Evolutionary conservation across 148 eudicot genomes (phyloP).

Genomic region (Rhododendron griersonianum): DNA sequence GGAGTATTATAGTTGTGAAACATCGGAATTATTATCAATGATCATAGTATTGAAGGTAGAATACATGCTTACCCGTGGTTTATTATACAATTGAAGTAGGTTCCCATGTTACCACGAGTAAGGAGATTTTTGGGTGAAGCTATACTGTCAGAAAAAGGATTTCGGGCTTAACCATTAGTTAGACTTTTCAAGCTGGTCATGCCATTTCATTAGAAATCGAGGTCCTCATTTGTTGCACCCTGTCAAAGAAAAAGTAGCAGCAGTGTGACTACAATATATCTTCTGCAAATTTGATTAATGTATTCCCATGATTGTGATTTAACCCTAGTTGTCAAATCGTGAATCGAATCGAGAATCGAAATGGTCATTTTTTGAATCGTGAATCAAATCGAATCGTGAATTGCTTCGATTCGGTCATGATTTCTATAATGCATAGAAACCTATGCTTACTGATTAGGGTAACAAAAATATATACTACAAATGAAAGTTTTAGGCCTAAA

Average conservation of each 20-base stretch:
- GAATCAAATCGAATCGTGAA: too few species aligned
- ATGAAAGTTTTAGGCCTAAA: too few species aligned
- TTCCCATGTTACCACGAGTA: neutral
- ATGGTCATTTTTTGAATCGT: too few species aligned
- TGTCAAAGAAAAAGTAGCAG: neutral
- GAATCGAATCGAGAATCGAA: too few species aligned
- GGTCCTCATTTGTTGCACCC: neutral
- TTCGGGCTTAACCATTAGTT: neutral
- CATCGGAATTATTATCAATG: neutral
- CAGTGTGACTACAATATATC: neutral
- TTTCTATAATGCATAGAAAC: too few species aligned
- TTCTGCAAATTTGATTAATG: neutral
- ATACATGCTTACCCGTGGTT: neutral
- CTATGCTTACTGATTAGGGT: too few species aligned
- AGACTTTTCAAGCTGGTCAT: neutral
- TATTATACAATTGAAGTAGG: neutral
- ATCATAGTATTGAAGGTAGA: neutral
- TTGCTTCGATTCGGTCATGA: too few species aligned
- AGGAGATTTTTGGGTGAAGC: too few species aligned
- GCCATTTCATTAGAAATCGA: neutral
- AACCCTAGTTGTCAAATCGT: too few species aligned
- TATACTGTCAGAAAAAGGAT: neutral
- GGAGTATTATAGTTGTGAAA: neutral
- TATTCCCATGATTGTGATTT: neutral
- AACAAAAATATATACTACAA: too few species aligned